Conservation (phyloP, 202 grass and related monocot genomes). For the Dendrocalamus latiflorus region DNA sequence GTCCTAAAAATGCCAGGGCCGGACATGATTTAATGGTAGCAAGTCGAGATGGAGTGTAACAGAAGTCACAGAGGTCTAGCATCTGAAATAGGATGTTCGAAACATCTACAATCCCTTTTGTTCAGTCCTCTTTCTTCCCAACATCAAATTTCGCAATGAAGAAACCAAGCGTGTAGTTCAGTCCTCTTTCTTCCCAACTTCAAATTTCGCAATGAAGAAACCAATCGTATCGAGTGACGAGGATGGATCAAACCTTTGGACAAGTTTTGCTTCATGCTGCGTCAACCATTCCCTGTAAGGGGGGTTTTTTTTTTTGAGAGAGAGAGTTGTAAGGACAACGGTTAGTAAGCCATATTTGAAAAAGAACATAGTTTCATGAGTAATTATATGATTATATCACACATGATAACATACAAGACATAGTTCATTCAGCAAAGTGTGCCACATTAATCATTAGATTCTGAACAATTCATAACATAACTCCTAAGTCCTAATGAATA, state of each 20-base stretch:
- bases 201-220: no score
- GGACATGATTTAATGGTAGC: not conserved
- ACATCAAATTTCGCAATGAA: constrained; percentile 86
- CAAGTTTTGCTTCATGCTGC: constrained; percentile 66
- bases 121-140: constrained; percentile 45
- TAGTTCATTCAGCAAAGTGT: not conserved
- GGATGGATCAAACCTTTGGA: constrained; percentile 95
- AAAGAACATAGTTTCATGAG: not conserved
- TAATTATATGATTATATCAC: not conserved
- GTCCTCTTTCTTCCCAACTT: no score
- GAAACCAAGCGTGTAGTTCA: no score
- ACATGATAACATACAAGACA: not conserved
- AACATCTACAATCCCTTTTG: not conserved
- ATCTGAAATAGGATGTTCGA: not conserved
- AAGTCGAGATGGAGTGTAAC: not conserved
- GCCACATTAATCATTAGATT: not conserved
- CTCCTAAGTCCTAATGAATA: not conserved
- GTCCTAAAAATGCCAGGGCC: not conserved
- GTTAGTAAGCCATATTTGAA: not conserved
- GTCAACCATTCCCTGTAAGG: constrained; percentile 73
- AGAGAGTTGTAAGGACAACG: not conserved
- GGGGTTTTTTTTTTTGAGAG: not conserved
- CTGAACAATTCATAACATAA: not conserved
- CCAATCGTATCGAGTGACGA: no score
- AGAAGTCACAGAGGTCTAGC: no score